Percentiles rank a stretch among this genome's conserved stretches.
phyloP scores from a whole-genome alignment of 139 green algal species.

The Chlamydomonas sphaeroides region DNA sequence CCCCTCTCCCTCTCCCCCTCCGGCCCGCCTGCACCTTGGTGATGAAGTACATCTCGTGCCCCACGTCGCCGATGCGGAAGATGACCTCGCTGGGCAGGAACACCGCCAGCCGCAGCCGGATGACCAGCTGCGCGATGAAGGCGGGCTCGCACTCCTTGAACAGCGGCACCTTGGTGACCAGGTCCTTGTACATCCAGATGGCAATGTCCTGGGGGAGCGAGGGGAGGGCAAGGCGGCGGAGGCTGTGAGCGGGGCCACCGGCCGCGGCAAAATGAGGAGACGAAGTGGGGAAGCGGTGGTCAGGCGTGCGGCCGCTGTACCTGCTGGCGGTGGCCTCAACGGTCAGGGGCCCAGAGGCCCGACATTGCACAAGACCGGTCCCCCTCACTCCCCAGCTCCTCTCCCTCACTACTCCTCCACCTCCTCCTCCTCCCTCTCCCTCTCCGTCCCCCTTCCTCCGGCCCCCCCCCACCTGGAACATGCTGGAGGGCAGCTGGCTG shows the following conservation, averaged over 20 bases:
- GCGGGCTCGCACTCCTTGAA: constrained; percentile 64
- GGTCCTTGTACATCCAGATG: constrained; percentile 58
- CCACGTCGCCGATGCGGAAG: constrained; percentile 68
- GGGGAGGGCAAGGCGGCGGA: background rate
- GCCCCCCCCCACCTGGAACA: constrained; percentile 44
- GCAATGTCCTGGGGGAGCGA: constrained; percentile 52
- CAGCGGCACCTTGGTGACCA: constrained; percentile 66
- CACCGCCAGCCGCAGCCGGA: constrained; percentile 57
- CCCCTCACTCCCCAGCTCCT: too few relatives aligned
- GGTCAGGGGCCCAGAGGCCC: too few relatives aligned
- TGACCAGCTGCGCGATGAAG: constrained; percentile 69
- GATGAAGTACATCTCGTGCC: constrained; percentile 74
- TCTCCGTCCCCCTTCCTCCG: background rate
- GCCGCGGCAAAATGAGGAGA: too few relatives aligned
- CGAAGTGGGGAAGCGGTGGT: too few relatives aligned
- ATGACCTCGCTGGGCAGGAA: constrained; percentile 66
- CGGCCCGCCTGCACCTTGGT: constrained; percentile 67
- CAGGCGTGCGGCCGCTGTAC: too few relatives aligned
- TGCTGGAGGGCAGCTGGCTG: constrained; percentile 59
- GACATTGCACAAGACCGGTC: background rate
- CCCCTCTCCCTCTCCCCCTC: too few relatives aligned
- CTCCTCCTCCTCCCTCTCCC: background rate
- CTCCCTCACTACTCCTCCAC: background rate
- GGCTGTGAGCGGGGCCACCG: too few relatives aligned
- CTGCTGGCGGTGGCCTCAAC: too few relatives aligned